A percentile compares a stretch with the other conserved stretches of the same genome.
Conservation (phyloP, 257 asterid genomes). For the Solanum phureja region DNA sequence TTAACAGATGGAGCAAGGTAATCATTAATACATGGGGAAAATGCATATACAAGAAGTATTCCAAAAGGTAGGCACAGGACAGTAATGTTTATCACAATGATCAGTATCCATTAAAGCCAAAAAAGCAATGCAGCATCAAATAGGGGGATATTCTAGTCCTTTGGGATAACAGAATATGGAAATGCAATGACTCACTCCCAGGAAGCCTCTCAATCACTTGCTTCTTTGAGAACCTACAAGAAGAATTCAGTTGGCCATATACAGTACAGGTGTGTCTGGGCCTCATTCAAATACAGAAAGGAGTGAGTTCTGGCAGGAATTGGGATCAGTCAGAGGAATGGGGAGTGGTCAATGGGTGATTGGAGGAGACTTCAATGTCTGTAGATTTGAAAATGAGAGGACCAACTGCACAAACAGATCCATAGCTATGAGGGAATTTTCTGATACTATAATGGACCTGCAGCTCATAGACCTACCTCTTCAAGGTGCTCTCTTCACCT, state of each 20-base stretch:
- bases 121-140: not conserved
- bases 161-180: not conserved
- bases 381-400: not conserved
- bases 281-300: not conserved
- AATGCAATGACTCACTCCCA: not conserved
- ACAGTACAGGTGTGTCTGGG: not conserved
- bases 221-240: not conserved
- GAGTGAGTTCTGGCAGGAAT: not conserved
- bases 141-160: not conserved
- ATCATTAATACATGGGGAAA: not conserved
- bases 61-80: not conserved
- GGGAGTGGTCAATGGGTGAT: too few relatives aligned
- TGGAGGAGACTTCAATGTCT: not conserved
- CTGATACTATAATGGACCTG: not conserved
- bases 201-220: not conserved
- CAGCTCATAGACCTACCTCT: not conserved
- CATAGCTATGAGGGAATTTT: not conserved
- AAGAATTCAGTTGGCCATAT: not conserved
- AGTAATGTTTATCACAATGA: not conserved
- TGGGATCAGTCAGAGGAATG: not conserved
- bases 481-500: not conserved
- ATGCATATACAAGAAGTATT: not conserved
- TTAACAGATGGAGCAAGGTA: not conserved
- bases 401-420: not conserved
- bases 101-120: not conserved